Conservation (phyloP, 495 filamentous ascomycete species). For the Mycothermus thermophilus region DNA sequence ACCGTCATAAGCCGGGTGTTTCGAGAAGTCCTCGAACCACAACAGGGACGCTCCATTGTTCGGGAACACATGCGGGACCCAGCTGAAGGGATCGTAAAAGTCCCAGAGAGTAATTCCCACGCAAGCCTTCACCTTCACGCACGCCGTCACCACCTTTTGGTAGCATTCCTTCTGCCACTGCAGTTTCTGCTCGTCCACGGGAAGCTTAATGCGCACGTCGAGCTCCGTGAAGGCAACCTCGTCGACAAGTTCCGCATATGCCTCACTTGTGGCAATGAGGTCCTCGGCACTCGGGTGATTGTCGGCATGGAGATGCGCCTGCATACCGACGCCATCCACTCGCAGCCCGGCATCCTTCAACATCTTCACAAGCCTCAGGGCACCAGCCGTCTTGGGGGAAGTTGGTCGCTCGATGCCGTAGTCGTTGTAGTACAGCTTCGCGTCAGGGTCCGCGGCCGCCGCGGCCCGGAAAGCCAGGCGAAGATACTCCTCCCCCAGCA, state of each 20-base stretch:
- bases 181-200: slow-evolving; percentile 33
- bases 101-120: slow-evolving; percentile 60
- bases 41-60: slow-evolving; percentile 39
- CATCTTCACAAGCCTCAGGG: slow-evolving; percentile 39
- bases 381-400: slow-evolving; percentile 14
- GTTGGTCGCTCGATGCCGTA: slow-evolving; percentile 47
- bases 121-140: slow-evolving; percentile 42
- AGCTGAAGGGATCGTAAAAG: slow-evolving; percentile 39
- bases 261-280: slow-evolving; percentile 31
- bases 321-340: slow-evolving; percentile 51
- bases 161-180: slow-evolving; percentile 47
- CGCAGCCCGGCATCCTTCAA: slow-evolving; percentile 37
- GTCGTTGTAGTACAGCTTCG: slow-evolving; percentile 54
- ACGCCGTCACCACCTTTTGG: slow-evolving; percentile 37
- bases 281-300: slow-evolving; percentile 31
- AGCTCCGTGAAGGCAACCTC: slow-evolving; percentile 49
- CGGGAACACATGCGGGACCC: slow-evolving; percentile 43
- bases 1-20: slow-evolving; percentile 41
- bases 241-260: slow-evolving; percentile 36
- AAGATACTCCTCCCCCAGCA: slow-evolving; percentile 42
- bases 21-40: slow-evolving; percentile 37
- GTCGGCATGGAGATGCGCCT: slow-evolving; percentile 46
- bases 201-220: slow-evolving; percentile 41
- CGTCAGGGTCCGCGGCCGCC: slow-evolving; percentile 36
- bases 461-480: slow-evolving; percentile 39